Evolutionary conservation across 176 grass and related monocot genomes (phyloP), one percentile per base, ranked within the genome.

Genomic region (Triticum dicoccoides): DNA sequence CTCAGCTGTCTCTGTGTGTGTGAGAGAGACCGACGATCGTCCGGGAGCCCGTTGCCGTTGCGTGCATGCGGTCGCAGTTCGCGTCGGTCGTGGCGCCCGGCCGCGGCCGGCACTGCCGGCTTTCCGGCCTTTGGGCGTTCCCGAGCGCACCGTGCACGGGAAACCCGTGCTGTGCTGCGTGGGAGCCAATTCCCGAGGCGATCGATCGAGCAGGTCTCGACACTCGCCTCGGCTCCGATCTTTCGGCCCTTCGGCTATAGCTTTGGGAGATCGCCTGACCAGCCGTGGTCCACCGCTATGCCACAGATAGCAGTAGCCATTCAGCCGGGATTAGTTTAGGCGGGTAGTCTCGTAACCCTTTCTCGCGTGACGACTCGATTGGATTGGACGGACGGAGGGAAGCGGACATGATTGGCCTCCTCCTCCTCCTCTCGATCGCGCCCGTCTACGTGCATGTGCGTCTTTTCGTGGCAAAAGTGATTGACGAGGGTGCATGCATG

Each of bases 161-260:
- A 95, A 95, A 95, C 32, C 91, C 93, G 91, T 95, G 83, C 82
- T 95, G 91, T 95, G 83, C 85, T 95, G 91, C 93, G 93, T 89
- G 93, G 72, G 76, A 85, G 86, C 85, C 91, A 90, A 95, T 91
- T 92, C 88, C 93, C 90, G 85, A 95, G 85, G 83, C 41, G 63
- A 81, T 81, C 79, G 63, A 82, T 81, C 72, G 38, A 81, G 24
- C 80, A 13, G 27, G 68, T 62, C 82, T 38, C 42, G 47, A 5
- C 14, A 0, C 59, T 61, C 59, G 59, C 78, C 49, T 52, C 39
- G 63, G 15, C 10, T n/a, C 73, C 25, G 45, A 84, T 84, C 87
- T 82, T 82, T 78, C 78, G 78, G 69, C 47, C 81, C 76, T 87
- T 91, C 86, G 86, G 76, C 89, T 91, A 88, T 91, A 85, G 41